phyloP scores from a whole-genome alignment of 1,139 yeast genomes.

The Yamadazyma conglobata region DNA sequence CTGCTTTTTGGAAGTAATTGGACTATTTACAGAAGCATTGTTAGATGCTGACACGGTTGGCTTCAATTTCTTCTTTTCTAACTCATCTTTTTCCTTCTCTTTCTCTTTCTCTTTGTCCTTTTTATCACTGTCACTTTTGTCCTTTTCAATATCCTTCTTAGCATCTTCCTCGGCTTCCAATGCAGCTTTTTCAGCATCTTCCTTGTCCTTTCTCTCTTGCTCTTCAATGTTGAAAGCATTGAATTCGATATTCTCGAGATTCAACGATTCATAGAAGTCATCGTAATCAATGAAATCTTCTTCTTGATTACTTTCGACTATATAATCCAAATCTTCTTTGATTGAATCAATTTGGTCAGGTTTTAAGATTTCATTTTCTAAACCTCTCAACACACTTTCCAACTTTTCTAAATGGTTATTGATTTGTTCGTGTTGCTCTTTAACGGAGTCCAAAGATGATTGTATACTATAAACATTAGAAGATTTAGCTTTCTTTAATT shows the following conservation, averaged over 20 bases:
- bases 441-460: constrained; percentile 56
- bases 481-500: constrained; percentile 51
- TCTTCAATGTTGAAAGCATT: constrained; percentile 29
- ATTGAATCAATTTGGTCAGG: constrained; percentile 77
- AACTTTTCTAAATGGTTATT: constrained; percentile 73
- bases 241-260: constrained; percentile 51
- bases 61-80: constrained; percentile 6
- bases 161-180: constrained; percentile 8
- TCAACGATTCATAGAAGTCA: constrained; percentile 84
- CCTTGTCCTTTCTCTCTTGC: constrained; percentile 11
- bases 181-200: constrained; percentile 8
- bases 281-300: constrained; percentile 97
- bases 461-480: constrained; percentile 34
- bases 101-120: constrained; percentile 8
- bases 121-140: constrained; percentile 4
- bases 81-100: constrained; percentile 6
- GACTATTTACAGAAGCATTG: constrained; percentile 1
- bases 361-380: constrained; percentile 81
- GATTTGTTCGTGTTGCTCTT: constrained; percentile 70
- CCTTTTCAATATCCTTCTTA: constrained; percentile 5
- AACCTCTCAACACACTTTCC: constrained; percentile 70
- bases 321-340: constrained; percentile 88
- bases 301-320: constrained; percentile 92
- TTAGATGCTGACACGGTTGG: not conserved
- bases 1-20: constrained; percentile 4